Evolutionary conservation across 805 yeast genomes (phyloP), one percentile per base, ranked within the genome.

Genomic region (Danielia oregonensis): DNA sequence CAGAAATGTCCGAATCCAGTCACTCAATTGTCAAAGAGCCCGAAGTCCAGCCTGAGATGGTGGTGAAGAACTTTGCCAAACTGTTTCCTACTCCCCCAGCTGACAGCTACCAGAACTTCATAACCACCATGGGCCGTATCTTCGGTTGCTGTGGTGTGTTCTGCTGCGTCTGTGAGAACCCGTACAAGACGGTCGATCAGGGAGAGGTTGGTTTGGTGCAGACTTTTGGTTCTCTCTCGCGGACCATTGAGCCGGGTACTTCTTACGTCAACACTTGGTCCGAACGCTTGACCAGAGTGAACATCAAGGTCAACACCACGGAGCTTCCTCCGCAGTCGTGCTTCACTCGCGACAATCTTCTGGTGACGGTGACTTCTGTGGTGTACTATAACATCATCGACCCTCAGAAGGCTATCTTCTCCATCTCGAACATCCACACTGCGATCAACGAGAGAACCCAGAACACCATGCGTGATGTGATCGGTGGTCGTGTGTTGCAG

Each of bases 161-260:
- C 46, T 80, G 86, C 44, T 79, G 73, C 48, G 49, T 67, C 33
- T 77, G 82, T 49, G 55, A 70, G 6, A 79, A 78, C 51, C 86
- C 86, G 6, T 81, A 74, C 61, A 63, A 69, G 47, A 62, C 67
- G 23, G 83, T 81, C 17, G 54, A 68, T 17, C 85, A 81, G 59
- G 88, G 88, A 51, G 63, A 73, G 39, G 86, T 81, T 36, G 88
- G 87, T 10, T 65, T 81, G 37, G 65, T 81, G 33, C 80, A 82
- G 35, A 69, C 72, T 25, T 81, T 79, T 51, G 88, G 88, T 45
- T 78, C 81, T 34, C 63, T 81, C 40, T 63, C 79, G 36, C 65
- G 78, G 52, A 67, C 79, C 8, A 82, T 76, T 19, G 86, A 81
- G 52, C 86, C 87, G 4, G 88, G 88, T 30, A 68, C 80, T 27